phyloP scores from a whole-genome alignment of 805 yeast genomes.

The Candida silvatica region DNA sequence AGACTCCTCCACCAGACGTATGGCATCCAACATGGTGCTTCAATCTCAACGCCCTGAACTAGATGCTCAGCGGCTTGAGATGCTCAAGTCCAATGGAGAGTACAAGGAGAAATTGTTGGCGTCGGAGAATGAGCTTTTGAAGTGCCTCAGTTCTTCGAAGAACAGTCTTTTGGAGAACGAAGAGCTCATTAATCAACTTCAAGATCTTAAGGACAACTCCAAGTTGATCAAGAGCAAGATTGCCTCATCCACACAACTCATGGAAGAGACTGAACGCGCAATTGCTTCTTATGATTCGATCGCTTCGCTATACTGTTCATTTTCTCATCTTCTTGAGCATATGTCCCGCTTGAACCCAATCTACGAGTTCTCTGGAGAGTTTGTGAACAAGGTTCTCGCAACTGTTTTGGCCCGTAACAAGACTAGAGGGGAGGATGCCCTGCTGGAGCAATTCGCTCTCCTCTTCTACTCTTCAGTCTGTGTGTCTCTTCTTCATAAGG shows the following conservation, averaged over 20 bases:
- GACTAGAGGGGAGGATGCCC: conserved; percentile 18
- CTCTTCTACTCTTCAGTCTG: conserved; percentile 38
- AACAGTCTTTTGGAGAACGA: conserved; percentile 66
- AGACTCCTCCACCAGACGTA: conserved; percentile 52
- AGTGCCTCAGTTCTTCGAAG: conserved; percentile 44
- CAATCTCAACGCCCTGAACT: conserved; percentile 55
- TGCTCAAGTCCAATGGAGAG: conserved; percentile 49
- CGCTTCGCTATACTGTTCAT: conserved; percentile 43
- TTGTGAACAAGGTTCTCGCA: conserved; percentile 28
- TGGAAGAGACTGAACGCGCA: conserved; percentile 43
- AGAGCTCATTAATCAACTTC: conserved; percentile 49
- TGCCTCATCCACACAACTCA: conserved; percentile 42
- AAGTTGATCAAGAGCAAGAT: conserved; percentile 42
- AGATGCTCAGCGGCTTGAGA: conserved; percentile 44
- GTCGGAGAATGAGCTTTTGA: conserved; percentile 53
- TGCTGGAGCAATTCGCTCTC: conserved; percentile 33
- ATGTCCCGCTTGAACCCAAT: conserved; percentile 36
- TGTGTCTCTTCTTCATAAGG: conserved; percentile 35
- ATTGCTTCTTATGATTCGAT: conserved; percentile 41
- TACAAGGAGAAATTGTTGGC: conserved; percentile 43
- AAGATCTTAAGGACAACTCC: conserved; percentile 57
- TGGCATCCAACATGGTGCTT: conserved; percentile 51
- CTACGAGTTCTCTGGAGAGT: conserved; percentile 51
- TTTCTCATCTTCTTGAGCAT: conserved; percentile 39
- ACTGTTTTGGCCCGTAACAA: conserved; percentile 12